Conservation (phyloP, 2,329 filamentous ascomycete species). For the Trichoderma aggressivum region DNA sequence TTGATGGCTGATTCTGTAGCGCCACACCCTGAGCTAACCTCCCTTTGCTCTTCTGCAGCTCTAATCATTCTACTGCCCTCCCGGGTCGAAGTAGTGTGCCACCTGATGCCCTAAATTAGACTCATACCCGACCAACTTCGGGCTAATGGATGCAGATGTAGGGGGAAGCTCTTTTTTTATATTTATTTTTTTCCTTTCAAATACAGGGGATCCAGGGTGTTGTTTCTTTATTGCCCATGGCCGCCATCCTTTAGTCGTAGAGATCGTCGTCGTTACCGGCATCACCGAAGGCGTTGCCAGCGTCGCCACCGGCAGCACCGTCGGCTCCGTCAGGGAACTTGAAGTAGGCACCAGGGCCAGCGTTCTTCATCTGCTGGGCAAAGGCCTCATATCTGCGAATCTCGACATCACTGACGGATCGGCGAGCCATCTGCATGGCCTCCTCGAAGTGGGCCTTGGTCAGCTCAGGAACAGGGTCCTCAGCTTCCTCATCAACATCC, state of each 20-base stretch:
- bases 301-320: constrained; percentile 59
- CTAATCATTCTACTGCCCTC: constrained; percentile 37
- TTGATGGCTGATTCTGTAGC: constrained; percentile 15
- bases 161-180: constrained; percentile 31
- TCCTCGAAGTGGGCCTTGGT: constrained; percentile 98
- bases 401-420: constrained; percentile 94
- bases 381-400: constrained; percentile 98
- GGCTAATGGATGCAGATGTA: constrained; percentile 33
- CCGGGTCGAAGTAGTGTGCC: constrained; percentile 30
- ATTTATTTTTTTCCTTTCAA: constrained; percentile 30
- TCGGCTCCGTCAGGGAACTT: constrained; percentile 78
- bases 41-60: not conserved
- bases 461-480: constrained; percentile 93
- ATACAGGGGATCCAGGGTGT: constrained; percentile 40
- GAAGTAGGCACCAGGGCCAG: constrained; percentile 94
- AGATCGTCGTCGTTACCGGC: constrained; percentile 94
- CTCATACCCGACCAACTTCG: constrained; percentile 20
- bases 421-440: constrained; percentile 91
- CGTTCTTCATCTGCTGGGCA: constrained; percentile 98
- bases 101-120: constrained; percentile 26
- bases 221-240: not conserved
- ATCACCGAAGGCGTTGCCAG: constrained; percentile 69
- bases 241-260: constrained; percentile 71
- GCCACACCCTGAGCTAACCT: constrained; percentile 10
- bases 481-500: constrained; percentile 63